phyloP scores from a whole-genome alignment of 768 basidiomycete genomes.

The Suillus weaverae region DNA sequence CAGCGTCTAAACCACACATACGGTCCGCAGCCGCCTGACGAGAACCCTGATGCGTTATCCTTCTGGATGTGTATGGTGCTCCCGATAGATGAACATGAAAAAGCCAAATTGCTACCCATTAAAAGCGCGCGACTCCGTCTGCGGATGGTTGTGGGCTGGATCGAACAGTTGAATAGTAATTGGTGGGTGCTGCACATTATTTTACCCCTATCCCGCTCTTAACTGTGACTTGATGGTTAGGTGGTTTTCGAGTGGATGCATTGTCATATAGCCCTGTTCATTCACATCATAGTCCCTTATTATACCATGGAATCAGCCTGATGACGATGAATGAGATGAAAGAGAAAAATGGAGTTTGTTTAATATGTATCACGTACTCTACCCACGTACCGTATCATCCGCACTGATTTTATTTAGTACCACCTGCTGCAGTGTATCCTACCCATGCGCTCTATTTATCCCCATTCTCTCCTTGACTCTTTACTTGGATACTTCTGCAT shows the following conservation, averaged over 20 bases:
- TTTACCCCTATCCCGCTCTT: conserved; percentile 16
- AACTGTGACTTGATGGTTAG: conserved; percentile 38
- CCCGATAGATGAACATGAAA: conserved; percentile 89
- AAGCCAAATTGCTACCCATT: conserved; percentile 83
- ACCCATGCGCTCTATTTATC: not conserved
- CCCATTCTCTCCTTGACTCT: not conserved
- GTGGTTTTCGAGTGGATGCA: conserved; percentile 78
- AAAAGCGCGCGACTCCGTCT: conserved; percentile 76
- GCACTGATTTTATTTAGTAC: not conserved
- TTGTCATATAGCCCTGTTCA: conserved; percentile 40
- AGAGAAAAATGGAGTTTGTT: not conserved
- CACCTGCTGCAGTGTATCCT: not conserved
- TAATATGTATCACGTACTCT: conserved; percentile 4
- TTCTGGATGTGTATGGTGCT: conserved; percentile 92
- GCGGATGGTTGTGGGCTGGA: conserved; percentile 90
- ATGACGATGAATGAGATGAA: not conserved
- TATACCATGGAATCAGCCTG: not conserved
- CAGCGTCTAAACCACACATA: conserved; percentile 81
- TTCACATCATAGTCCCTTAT: not conserved
- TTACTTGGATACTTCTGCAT: not conserved
- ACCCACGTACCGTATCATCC: not conserved
- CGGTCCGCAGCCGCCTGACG: conserved; percentile 65
- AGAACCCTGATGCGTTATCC: conserved; percentile 67
- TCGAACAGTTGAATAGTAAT: conserved; percentile 68
- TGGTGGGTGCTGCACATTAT: conserved; percentile 41